Percentiles rank a stretch among this genome's conserved stretches.
phyloP scores from a whole-genome alignment of 768 basidiomycete species.

The Boletus pseudo-olivaceus region DNA sequence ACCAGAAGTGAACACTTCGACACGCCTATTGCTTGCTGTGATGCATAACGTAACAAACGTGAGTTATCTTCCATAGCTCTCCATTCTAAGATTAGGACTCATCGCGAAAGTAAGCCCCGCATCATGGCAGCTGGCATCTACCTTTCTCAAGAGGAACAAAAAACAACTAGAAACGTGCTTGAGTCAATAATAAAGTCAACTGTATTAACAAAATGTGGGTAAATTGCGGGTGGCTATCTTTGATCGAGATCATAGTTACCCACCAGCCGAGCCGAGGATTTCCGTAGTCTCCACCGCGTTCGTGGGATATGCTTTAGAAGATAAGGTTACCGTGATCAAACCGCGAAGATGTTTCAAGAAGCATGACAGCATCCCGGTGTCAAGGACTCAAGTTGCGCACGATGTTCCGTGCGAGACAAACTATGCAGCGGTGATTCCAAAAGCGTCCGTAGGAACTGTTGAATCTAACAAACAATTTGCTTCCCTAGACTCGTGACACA shows the following conservation, averaged over 20 bases:
- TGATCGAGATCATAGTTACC: background rate
- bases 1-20: background rate
- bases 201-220: background rate
- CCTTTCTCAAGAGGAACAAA: background rate
- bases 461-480: background rate
- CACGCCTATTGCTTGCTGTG: background rate
- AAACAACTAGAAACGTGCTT: background rate
- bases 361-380: no score
- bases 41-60: background rate
- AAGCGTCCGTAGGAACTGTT: background rate
- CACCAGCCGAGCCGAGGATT: background rate
- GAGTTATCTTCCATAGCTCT: no score
- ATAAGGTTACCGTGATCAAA: slow-evolving; percentile 3
- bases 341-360: slow-evolving; percentile 4
- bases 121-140: background rate
- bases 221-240: background rate
- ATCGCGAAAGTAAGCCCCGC: background rate
- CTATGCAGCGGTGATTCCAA: background rate
- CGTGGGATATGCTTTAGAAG: background rate
- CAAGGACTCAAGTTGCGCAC: no score
- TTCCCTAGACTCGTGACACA: background rate
- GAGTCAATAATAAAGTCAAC: background rate
- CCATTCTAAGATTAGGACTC: no score
- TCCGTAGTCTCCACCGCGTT: background rate
- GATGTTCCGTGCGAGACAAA: background rate